A percentile compares a stretch with the other conserved stretches of the same genome.
These are phyloP conservation scores for Malassezia dermatis DNA, from an alignment of 1,284 basidiomycete genomes.

Conservation along the genomic window DNA sequence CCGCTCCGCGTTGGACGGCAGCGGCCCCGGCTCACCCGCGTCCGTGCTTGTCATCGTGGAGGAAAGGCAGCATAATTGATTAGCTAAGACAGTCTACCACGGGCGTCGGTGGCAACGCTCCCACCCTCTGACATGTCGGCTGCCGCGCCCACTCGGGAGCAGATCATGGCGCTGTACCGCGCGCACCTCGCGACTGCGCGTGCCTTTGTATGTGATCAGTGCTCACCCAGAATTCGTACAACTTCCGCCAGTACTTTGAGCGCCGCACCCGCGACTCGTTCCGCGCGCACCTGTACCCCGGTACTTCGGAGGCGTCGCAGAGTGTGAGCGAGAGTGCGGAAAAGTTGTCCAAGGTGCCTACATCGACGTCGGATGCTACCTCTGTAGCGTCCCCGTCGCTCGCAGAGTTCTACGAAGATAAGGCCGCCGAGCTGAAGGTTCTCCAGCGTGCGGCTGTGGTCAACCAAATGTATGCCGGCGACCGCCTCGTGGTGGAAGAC, in stretches of 20 bases:
- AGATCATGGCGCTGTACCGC: slow-evolving; percentile 40
- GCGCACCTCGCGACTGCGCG: slow-evolving; percentile 39
- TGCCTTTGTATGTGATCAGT: slow-evolving; percentile 37
- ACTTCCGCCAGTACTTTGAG: slow-evolving; percentile 47
- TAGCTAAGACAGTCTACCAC: background rate
- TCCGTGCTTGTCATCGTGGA: background rate
- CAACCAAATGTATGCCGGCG: slow-evolving; percentile 43
- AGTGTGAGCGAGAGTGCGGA: slow-evolving; percentile 5
- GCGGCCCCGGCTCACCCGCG: slow-evolving; percentile 15
- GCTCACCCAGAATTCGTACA: slow-evolving; percentile 38
- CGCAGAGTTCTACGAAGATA: slow-evolving; percentile 31
- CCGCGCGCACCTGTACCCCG: slow-evolving; percentile 29
- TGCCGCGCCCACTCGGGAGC: slow-evolving; percentile 13
- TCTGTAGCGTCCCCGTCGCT: slow-evolving; percentile 8
- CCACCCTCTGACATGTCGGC: slow-evolving; percentile 6
- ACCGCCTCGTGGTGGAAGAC: slow-evolving; percentile 42
- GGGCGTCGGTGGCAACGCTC: background rate
- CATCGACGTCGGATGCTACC: background rate
- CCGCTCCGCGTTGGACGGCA: slow-evolving; percentile 71
- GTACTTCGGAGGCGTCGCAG: slow-evolving; percentile 4
- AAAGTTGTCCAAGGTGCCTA: slow-evolving; percentile 8
- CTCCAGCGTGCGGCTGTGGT: slow-evolving; percentile 41
- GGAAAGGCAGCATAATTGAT: background rate
- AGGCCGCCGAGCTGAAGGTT: slow-evolving; percentile 36
- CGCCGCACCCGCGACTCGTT: slow-evolving; percentile 44